A percentile compares a stretch with the other conserved stretches of the same genome.
These are phyloP conservation scores for Chaetoceros tenuissimus DNA, from an alignment of 108 stramenopile species.

Conservation along the genomic window DNA sequence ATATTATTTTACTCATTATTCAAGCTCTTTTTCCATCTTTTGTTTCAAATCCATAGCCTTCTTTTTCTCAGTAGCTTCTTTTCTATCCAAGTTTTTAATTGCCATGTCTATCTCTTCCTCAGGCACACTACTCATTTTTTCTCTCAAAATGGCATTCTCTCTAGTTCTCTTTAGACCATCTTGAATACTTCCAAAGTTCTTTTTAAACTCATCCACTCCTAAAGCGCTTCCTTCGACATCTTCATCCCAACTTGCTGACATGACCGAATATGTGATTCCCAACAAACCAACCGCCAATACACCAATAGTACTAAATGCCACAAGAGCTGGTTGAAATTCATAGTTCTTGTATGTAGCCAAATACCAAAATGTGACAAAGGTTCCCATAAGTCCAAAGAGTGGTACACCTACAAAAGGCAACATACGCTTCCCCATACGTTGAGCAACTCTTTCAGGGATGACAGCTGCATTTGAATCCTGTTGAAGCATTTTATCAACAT, in stretches of 20 bases:
- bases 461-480: slow-evolving; percentile 52
- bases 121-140: slow-evolving; percentile 47
- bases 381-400: slow-evolving; percentile 51
- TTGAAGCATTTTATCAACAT: slow-evolving; percentile 34
- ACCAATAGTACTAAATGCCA: slow-evolving; percentile 62
- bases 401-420: slow-evolving; percentile 81
- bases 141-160: slow-evolving; percentile 70
- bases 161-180: slow-evolving; percentile 49
- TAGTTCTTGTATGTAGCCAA: slow-evolving; percentile 54
- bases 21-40: slow-evolving; percentile 12
- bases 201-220: slow-evolving; percentile 61
- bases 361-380: slow-evolving; percentile 81
- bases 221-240: slow-evolving; percentile 62
- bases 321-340: slow-evolving; percentile 71
- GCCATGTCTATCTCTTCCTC: slow-evolving; percentile 36
- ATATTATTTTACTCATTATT: slow-evolving; percentile 17
- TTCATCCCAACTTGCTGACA: slow-evolving; percentile 73
- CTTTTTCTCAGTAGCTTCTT: slow-evolving; percentile 22
- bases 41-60: slow-evolving; percentile 18
- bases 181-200: slow-evolving; percentile 58
- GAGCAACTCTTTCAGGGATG: slow-evolving; percentile 76
- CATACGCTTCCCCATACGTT: slow-evolving; percentile 75
- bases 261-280: slow-evolving; percentile 77
- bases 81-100: slow-evolving; percentile 24
- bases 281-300: slow-evolving; percentile 49